Evolutionary conservation across 768 basidiomycete species (phyloP).

Genomic region (Lactifluus subvellereus): DNA sequence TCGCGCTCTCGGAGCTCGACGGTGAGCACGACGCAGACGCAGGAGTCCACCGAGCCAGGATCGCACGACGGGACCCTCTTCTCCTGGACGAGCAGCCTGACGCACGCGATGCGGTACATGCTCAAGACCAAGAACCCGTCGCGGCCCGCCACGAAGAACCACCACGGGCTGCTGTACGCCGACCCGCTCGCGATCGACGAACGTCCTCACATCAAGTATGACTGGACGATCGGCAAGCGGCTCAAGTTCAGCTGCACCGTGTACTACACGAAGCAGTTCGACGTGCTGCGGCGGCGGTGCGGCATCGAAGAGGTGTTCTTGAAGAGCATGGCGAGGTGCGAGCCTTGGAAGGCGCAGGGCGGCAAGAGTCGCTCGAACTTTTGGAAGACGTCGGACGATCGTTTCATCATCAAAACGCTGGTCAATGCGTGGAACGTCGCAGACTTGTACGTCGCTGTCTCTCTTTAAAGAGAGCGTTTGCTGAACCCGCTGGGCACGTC

Average conservation of each 20-base stretch:
- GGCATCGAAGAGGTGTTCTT: conserved; percentile 55
- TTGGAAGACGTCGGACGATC: conserved; percentile 74
- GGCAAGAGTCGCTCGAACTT: conserved; percentile 80
- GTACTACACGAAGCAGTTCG: conserved; percentile 80
- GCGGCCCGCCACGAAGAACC: conserved; percentile 35
- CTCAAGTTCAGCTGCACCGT: conserved; percentile 76
- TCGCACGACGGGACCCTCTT: conserved; percentile 28
- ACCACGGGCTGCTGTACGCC: conserved; percentile 45
- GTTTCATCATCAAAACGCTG: conserved; percentile 79
- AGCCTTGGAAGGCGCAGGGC: conserved; percentile 68
- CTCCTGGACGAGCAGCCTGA: conserved; percentile 49
- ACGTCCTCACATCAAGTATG: conserved; percentile 77
- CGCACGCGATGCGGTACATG: conserved; percentile 55
- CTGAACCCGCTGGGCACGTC: neutral
- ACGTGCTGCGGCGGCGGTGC: conserved; percentile 56
- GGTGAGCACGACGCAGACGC: conserved; percentile 4
- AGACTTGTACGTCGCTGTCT: conserved; percentile 54
- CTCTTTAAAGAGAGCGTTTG: neutral
- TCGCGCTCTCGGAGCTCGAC: conserved; percentile 15
- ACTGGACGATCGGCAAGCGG: conserved; percentile 69
- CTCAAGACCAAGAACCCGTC: conserved; percentile 36
- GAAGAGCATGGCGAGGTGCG: conserved; percentile 52
- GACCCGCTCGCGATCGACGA: conserved; percentile 49
- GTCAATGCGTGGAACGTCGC: conserved; percentile 85
- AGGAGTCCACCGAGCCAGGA: conserved; percentile 1